Percentiles rank a stretch among this genome's conserved stretches.
Evolutionary conservation across 495 filamentous ascomycete genomes (phyloP).

Genomic region (Elaphomyces granulatus): DNA sequence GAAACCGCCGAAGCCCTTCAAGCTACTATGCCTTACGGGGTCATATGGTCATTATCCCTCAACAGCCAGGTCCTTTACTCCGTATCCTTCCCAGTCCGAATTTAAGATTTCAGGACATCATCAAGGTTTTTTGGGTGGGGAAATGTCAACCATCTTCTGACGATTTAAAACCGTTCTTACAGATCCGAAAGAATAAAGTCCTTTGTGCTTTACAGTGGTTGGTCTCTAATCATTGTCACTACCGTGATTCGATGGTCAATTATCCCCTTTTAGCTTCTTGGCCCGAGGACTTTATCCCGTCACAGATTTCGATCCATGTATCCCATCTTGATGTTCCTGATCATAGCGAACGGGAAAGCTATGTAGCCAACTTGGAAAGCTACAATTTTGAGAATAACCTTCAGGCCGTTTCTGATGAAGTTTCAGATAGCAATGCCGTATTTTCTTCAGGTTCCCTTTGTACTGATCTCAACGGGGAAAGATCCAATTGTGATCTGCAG

Average conservation of each 20-base stretch:
- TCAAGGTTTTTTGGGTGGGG: slow-evolving; percentile 1
- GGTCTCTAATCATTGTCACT: slow-evolving; percentile 3
- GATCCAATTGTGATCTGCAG: slow-evolving; percentile 5
- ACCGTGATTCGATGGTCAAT: slow-evolving; percentile 1
- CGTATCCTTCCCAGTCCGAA: slow-evolving; percentile 4
- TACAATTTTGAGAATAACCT: slow-evolving; percentile 6
- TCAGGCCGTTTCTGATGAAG: not conserved
- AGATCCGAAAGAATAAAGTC: slow-evolving; percentile 5
- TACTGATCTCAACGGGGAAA: slow-evolving; percentile 8
- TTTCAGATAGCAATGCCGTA: not conserved
- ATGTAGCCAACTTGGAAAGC: not conserved
- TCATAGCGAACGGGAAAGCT: slow-evolving; percentile 4
- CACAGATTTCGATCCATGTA: not conserved
- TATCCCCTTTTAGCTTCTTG: not conserved
- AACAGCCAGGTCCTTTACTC: slow-evolving; percentile 7
- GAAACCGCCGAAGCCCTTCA: not conserved
- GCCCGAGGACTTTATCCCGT: slow-evolving; percentile 1
- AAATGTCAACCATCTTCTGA: not conserved
- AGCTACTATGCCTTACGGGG: slow-evolving; percentile 6
- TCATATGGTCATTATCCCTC: slow-evolving; percentile 8
- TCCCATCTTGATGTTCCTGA: not conserved
- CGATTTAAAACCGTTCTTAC: slow-evolving; percentile 3
- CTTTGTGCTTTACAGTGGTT: slow-evolving; percentile 6
- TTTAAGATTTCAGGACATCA: not conserved
- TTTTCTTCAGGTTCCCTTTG: slow-evolving; percentile 3